Conservation (phyloP, 768 basidiomycete species). For the Pisolithus marmoratus region DNA sequence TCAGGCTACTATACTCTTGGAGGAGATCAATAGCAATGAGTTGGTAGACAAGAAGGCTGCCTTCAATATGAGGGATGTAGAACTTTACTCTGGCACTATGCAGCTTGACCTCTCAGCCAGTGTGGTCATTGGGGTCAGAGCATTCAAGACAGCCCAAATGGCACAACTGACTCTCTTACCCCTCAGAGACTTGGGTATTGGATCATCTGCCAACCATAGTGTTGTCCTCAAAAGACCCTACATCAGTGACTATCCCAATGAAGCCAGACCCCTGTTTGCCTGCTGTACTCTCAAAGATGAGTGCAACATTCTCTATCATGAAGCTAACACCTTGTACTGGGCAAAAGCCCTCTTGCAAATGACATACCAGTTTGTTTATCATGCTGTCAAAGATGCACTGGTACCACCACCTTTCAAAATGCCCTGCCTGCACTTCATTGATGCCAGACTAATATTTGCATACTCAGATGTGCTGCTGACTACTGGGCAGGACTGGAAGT, state of each 20-base stretch:
- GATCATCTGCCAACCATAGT: background rate
- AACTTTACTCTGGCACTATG: too few relatives aligned
- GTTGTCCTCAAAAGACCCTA: constrained; percentile 3
- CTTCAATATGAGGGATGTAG: too few relatives aligned
- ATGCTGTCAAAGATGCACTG: background rate
- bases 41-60: too few relatives aligned
- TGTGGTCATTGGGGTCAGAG: too few relatives aligned
- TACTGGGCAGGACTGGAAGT: background rate
- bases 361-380: constrained; percentile 6
- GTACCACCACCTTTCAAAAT: constrained; percentile 4
- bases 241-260: background rate
- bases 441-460: constrained; percentile 1
- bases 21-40: too few relatives aligned
- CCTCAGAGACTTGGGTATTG: background rate
- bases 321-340: constrained; percentile 7
- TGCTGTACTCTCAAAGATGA: background rate
- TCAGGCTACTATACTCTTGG: too few relatives aligned
- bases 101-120: too few relatives aligned
- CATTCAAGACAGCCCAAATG: too few relatives aligned
- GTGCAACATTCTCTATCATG: too few relatives aligned
- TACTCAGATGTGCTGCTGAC: background rate
- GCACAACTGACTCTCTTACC: background rate
- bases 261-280: background rate
- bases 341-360: constrained; percentile 2
- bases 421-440: constrained; percentile 4